These are phyloP conservation scores for Mucor plumbeus DNA, from an alignment of 371 early-diverging fungal species.

Conservation along the genomic window DNA sequence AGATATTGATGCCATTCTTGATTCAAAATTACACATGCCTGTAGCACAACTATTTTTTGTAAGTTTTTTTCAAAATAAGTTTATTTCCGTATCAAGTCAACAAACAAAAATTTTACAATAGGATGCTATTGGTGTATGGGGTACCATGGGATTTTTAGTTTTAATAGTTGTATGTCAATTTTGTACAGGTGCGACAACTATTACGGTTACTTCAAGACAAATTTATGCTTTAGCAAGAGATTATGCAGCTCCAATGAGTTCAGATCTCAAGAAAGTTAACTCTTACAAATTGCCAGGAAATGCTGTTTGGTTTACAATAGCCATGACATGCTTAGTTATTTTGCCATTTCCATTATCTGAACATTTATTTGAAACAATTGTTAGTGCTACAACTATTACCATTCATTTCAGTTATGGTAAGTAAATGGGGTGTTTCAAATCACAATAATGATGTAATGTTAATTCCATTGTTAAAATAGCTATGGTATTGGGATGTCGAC, in stretches of 20 bases:
- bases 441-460: background rate
- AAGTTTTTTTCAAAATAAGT: background rate
- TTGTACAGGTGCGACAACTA: constrained; percentile 60
- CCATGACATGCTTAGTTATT: constrained; percentile 41
- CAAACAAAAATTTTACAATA: constrained; percentile 19
- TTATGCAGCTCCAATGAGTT: constrained; percentile 53
- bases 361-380: constrained; percentile 60
- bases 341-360: constrained; percentile 49
- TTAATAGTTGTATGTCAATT: constrained; percentile 62
- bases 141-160: constrained; percentile 47
- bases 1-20: constrained; percentile 42
- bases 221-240: constrained; percentile 76
- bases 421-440: background rate
- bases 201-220: constrained; percentile 63
- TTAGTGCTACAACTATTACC: constrained; percentile 74
- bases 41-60: constrained; percentile 50
- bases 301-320: constrained; percentile 49
- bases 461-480: constrained; percentile 24
- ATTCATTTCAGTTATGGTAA: constrained; percentile 71
- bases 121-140: constrained; percentile 57
- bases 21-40: constrained; percentile 41
- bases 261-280: constrained; percentile 38
- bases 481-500: constrained; percentile 40
- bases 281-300: constrained; percentile 39
- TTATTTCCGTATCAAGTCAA: background rate